phyloP scores from a whole-genome alignment of 371 early-diverging fungal species.

The Mortierella polycephala region DNA sequence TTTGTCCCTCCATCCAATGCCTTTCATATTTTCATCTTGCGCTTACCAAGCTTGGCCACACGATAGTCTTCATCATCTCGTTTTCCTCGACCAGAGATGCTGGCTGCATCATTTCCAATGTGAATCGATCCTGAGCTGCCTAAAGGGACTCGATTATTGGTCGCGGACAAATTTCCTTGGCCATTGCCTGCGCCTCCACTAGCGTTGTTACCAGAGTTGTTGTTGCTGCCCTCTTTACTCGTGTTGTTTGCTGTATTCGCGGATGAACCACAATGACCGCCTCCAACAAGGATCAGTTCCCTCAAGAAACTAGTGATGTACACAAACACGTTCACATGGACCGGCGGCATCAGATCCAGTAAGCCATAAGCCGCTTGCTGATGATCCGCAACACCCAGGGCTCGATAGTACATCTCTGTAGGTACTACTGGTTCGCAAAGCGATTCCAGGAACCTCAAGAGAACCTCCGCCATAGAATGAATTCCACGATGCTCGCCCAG shows the following conservation, averaged over 20 bases:
- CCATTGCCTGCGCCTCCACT: not conserved
- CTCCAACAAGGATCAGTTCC: conserved; percentile 64
- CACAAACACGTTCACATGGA: conserved; percentile 77
- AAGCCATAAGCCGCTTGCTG: conserved; percentile 30
- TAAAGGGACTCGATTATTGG: conserved; percentile 14
- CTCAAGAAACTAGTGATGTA: conserved; percentile 81
- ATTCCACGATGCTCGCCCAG: conserved; percentile 66
- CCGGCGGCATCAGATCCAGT: conserved; percentile 68
- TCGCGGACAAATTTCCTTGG: not conserved
- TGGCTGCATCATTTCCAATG: conserved; percentile 25
- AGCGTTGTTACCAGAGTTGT: not conserved
- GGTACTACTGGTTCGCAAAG: conserved; percentile 85
- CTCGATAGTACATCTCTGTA: conserved; percentile 64
- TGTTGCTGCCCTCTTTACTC: not conserved
- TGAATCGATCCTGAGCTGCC: conserved; percentile 36
- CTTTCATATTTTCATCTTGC: too few species aligned
- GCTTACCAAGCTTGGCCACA: conserved; percentile 44
- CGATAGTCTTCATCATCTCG: conserved; percentile 50
- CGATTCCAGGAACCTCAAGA: conserved; percentile 78
- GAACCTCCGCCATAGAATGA: conserved; percentile 81
- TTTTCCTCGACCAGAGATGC: conserved; percentile 18
- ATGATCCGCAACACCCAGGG: conserved; percentile 62
- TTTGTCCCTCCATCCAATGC: not conserved
- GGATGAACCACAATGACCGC: conserved; percentile 1
- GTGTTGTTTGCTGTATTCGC: not conserved